Percentiles rank a stretch among this genome's conserved stretches.
Evolutionary conservation across 2,329 filamentous ascomycete genomes (phyloP).

Genomic region (Allantophomopsis lycopodina): DNA sequence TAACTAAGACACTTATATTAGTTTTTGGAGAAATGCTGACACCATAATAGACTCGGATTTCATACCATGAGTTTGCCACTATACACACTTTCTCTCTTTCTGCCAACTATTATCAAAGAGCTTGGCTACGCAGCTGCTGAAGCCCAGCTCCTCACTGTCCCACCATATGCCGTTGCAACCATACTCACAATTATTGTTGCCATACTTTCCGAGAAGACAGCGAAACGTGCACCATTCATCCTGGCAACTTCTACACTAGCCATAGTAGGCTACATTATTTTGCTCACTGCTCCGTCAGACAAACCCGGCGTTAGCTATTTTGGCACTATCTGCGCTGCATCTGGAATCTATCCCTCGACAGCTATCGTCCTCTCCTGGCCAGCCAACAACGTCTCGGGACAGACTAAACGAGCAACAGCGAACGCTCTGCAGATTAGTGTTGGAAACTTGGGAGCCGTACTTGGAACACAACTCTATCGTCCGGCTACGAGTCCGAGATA

Average conservation of each 20-base stretch:
- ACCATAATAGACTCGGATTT: slow-evolving; percentile 32
- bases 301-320: slow-evolving; percentile 43
- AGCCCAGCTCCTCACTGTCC: slow-evolving; percentile 46
- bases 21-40: no score
- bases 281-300: slow-evolving; percentile 31
- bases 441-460: slow-evolving; percentile 52
- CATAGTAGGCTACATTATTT: slow-evolving; percentile 47
- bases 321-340: slow-evolving; percentile 49
- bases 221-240: slow-evolving; percentile 48
- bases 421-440: slow-evolving; percentile 63
- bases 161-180: slow-evolving; percentile 50
- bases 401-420: slow-evolving; percentile 54
- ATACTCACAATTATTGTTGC: slow-evolving; percentile 43
- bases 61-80: slow-evolving; percentile 57
- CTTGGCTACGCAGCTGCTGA: slow-evolving; percentile 38
- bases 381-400: slow-evolving; percentile 57
- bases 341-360: slow-evolving; percentile 52
- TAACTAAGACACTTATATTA: not conserved
- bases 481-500: slow-evolving; percentile 45
- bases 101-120: slow-evolving; percentile 39
- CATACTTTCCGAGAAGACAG: slow-evolving; percentile 41
- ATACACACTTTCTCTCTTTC: slow-evolving; percentile 40
- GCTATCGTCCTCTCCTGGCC: slow-evolving; percentile 56
- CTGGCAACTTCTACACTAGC: slow-evolving; percentile 40
- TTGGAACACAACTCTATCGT: slow-evolving; percentile 59